Conservation (phyloP, 2,329 filamentous ascomycete genomes). For the Fusarium tuaranense region DNA sequence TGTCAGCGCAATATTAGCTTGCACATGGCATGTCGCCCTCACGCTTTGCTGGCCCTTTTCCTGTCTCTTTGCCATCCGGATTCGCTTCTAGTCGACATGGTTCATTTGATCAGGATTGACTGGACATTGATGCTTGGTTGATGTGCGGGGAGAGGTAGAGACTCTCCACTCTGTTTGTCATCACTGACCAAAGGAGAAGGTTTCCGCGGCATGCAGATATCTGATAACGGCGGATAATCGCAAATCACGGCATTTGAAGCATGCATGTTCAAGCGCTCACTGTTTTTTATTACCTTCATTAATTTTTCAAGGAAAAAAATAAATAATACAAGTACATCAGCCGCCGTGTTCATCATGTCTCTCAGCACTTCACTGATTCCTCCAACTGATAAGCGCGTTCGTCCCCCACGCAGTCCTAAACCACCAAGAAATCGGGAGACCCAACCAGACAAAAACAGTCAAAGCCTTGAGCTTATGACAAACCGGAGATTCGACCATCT, state of each 20-base stretch:
- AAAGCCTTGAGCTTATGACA: not conserved
- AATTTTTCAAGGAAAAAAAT: not conserved
- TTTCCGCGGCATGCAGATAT: not conserved
- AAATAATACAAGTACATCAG: not conserved
- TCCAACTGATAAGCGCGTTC: not conserved
- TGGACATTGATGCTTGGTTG: not conserved
- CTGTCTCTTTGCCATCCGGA: not conserved
- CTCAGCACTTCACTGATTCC: not conserved
- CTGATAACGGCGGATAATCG: not conserved
- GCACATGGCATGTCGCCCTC: not conserved
- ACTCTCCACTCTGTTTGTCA: not conserved
- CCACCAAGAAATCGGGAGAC: not conserved
- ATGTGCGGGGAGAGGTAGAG: not conserved
- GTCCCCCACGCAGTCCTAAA: not conserved
- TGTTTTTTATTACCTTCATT: not conserved
- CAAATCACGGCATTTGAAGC: not conserved
- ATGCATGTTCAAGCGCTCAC: not conserved
- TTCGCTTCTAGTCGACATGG: not conserved
- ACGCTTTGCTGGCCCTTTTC: not conserved
- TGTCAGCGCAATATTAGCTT: no score
- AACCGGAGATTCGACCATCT: not conserved
- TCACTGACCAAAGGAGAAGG: not conserved
- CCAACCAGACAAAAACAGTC: not conserved
- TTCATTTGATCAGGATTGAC: not conserved
- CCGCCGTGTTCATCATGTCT: fast-evolving